A percentile compares a stretch with the other conserved stretches of the same genome.
These are phyloP conservation scores for Cercophora sp. DNA, from an alignment of 495 filamentous ascomycete species.

Conservation along the genomic window DNA sequence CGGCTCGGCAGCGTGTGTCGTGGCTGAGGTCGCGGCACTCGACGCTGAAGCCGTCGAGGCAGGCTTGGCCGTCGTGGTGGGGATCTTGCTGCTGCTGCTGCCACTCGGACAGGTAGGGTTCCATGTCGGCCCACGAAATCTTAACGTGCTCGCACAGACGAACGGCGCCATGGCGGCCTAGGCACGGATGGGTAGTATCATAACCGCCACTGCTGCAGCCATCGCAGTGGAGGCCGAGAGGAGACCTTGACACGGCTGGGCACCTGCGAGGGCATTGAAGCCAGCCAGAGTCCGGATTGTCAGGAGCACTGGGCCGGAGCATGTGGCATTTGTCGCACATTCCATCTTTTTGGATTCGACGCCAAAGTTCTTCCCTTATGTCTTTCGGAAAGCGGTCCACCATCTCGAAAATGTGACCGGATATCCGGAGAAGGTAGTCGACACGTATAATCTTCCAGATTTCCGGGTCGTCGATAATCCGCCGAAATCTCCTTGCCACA, in stretches of 20 bases:
- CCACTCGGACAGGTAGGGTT: constrained; percentile 15
- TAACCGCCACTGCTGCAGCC: constrained; percentile 7
- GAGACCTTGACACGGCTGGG: constrained; percentile 3
- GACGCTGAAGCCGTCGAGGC: constrained; percentile 17
- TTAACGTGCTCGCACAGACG: constrained; percentile 22
- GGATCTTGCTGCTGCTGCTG: constrained; percentile 3
- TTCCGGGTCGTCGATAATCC: constrained; percentile 6
- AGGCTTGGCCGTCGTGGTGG: constrained; percentile 9
- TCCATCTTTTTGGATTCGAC: constrained; percentile 14
- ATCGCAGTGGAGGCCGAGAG: constrained; percentile 13
- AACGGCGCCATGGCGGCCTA: constrained; percentile 19
- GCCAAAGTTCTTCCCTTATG: constrained; percentile 10
- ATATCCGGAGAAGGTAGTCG: background rate
- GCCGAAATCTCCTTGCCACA: constrained; percentile 12
- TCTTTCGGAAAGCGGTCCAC: background rate
- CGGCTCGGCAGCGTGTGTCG: constrained; percentile 14
- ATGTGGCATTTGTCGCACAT: constrained; percentile 14
- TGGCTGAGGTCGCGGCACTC: constrained; percentile 21
- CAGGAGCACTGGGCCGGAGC: constrained; percentile 4
- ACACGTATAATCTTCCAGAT: constrained; percentile 9
- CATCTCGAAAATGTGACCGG: background rate
- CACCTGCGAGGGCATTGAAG: constrained; percentile 19
- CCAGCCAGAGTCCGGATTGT: constrained; percentile 4
- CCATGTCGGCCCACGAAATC: constrained; percentile 18
- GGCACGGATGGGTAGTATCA: constrained; percentile 11